Evolutionary conservation across 257 asterid genomes (phyloP).

Genomic region (Linderniella brevidens): DNA sequence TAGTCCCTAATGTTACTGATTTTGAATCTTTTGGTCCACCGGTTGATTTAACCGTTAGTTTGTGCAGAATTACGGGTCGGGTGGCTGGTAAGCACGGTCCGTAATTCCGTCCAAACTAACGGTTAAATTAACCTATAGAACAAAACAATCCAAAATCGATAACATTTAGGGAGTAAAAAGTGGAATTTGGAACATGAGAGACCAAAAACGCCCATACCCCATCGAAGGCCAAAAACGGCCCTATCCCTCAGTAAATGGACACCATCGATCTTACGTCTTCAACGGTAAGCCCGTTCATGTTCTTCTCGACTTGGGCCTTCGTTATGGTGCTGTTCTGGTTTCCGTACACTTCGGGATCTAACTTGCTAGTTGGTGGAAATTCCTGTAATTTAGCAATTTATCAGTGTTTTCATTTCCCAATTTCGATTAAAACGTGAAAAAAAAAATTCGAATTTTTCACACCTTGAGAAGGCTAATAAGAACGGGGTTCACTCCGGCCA

Average conservation of each 20-base stretch:
- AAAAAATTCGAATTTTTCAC: not conserved
- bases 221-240: no score
- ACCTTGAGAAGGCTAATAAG: conserved; percentile 51
- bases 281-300: conserved; percentile 50
- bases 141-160: no score
- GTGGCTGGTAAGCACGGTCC: no score
- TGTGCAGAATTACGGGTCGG: no score
- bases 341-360: conserved; percentile 42
- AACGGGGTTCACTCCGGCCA: conserved; percentile 93
- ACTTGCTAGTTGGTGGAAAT: conserved; percentile 70
- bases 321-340: conserved; percentile 51
- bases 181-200: no score
- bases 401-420: not conserved
- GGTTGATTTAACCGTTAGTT: no score
- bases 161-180: no score
- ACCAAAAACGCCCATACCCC: no score
- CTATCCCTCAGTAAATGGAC: not conserved
- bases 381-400: conserved; percentile 21
- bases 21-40: no score
- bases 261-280: conserved; percentile 26
- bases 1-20: no score
- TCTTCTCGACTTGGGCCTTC: conserved; percentile 37
- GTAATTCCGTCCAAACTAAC: no score
- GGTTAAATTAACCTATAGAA: no score
- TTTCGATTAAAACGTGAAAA: not conserved